phyloP scores from a whole-genome alignment of 305 asterid genomes.

The Plantago coronopus region DNA sequence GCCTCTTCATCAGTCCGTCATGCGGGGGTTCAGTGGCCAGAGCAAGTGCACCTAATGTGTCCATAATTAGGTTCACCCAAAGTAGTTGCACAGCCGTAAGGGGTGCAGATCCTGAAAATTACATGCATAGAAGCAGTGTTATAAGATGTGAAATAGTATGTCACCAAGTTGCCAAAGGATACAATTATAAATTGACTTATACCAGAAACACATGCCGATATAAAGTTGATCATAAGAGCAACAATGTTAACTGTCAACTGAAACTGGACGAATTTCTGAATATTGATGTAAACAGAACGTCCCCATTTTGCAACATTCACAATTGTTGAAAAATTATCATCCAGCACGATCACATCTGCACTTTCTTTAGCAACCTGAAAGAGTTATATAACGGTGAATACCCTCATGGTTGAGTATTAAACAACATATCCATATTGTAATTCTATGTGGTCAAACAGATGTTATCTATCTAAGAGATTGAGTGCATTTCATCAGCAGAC shows the following conservation, averaged over 20 bases:
- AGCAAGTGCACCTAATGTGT: conserved; percentile 95
- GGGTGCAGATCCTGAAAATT: conserved; percentile 79
- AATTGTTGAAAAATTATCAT: conserved; percentile 87
- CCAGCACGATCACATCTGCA: conserved; percentile 89
- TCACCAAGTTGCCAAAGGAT: neutral
- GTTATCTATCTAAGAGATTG: too few species aligned
- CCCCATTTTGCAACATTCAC: conserved; percentile 98
- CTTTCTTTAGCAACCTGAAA: conserved; percentile 95
- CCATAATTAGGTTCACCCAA: conserved; percentile 99
- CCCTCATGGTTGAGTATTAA: conserved; percentile 6
- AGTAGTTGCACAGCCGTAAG: conserved; percentile 96
- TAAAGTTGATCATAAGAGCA: conserved; percentile 85
- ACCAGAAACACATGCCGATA: conserved; percentile 89
- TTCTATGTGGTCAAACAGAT: too few species aligned
- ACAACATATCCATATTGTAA: neutral
- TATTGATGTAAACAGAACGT: conserved; percentile 90
- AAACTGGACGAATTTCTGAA: conserved; percentile 94
- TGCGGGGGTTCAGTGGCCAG: conserved; percentile 96
- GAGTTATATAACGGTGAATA: conserved; percentile 8
- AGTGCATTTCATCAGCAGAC: too few species aligned
- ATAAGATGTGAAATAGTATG: neutral
- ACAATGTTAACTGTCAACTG: conserved; percentile 92
- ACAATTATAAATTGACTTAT: conserved; percentile 3
- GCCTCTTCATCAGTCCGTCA: conserved; percentile 84
- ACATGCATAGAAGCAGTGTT: neutral